Percentiles rank a stretch among this genome's conserved stretches.
Evolutionary conservation across 768 basidiomycete genomes (phyloP).

Genomic region (Pholiota conissans): DNA sequence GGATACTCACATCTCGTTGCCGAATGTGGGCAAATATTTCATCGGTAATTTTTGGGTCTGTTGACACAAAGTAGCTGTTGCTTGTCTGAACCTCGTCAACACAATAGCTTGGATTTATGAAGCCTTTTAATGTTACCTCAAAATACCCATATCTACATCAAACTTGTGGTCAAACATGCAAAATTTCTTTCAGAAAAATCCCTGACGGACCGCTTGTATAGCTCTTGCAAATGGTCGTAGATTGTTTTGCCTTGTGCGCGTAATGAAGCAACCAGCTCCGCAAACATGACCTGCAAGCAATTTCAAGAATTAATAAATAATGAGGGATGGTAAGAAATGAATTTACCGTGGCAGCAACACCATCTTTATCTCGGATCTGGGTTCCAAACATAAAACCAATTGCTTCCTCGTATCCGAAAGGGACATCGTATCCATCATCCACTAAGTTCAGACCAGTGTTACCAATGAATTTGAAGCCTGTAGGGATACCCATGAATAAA

Average conservation of each 20-base stretch:
- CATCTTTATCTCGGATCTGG: slow-evolving; percentile 84
- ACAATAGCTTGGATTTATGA: background rate
- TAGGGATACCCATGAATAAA: slow-evolving; percentile 11
- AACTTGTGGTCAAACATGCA: background rate
- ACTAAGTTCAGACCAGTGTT: slow-evolving; percentile 74
- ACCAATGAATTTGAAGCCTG: slow-evolving; percentile 90
- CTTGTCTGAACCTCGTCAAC: slow-evolving; percentile 49
- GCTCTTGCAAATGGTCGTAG: slow-evolving; percentile 53
- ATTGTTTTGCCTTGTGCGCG: slow-evolving; percentile 53
- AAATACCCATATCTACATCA: slow-evolving; percentile 71
- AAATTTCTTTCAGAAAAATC: background rate
- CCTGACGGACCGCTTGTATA: slow-evolving; percentile 62
- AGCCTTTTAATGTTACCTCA: slow-evolving; percentile 42
- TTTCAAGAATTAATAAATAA: background rate
- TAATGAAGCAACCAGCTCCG: slow-evolving; percentile 60
- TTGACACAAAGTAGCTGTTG: slow-evolving; percentile 82
- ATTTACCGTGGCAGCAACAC: slow-evolving; percentile 75
- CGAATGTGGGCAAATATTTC: slow-evolving; percentile 70
- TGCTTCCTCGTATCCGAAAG: slow-evolving; percentile 90
- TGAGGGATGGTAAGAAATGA: background rate
- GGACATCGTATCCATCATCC: slow-evolving; percentile 65
- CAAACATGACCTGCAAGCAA: slow-evolving; percentile 57
- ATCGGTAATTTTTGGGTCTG: slow-evolving; percentile 64
- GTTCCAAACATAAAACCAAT: slow-evolving; percentile 90
- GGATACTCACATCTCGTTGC: slow-evolving; percentile 45